Percentiles rank a stretch among this genome's conserved stretches.
These are phyloP conservation scores for Trichophyton rubrum DNA, from an alignment of 2,329 filamentous ascomycete genomes.

Conservation along the genomic window DNA sequence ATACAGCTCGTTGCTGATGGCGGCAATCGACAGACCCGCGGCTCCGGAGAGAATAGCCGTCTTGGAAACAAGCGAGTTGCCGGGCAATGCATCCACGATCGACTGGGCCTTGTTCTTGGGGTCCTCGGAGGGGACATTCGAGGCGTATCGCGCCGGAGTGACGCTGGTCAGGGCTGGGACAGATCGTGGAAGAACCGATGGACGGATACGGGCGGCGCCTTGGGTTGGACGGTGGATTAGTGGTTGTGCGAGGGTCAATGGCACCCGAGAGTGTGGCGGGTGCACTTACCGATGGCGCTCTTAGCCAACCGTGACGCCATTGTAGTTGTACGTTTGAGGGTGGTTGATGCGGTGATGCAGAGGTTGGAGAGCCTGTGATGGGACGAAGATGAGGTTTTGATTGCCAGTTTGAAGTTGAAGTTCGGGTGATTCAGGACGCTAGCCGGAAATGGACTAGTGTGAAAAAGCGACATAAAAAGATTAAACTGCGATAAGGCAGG, in stretches of 20 bases:
- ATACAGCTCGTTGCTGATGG: constrained; percentile 99
- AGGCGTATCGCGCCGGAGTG: constrained; percentile 56
- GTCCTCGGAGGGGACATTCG: constrained; percentile 70
- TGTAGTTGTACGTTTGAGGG: constrained; percentile 40
- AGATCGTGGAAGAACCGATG: constrained; percentile 60
- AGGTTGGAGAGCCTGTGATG: constrained; percentile 21
- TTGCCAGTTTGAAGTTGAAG: constrained; percentile 22
- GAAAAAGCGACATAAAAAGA: neutral
- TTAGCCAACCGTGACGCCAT: constrained; percentile 98
- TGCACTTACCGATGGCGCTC: constrained; percentile 73
- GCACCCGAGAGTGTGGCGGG: neutral
- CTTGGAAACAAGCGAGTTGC: constrained; percentile 87
- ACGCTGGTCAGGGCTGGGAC: constrained; percentile 63
- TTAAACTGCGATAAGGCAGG: neutral
- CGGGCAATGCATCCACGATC: constrained; percentile 83
- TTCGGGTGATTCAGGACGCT: neutral
- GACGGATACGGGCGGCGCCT: constrained; percentile 88
- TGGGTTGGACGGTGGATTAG: constrained; percentile 34
- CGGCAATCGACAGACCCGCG: constrained; percentile 81
- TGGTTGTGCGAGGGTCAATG: constrained; percentile 16
- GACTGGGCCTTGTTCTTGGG: constrained; percentile 96
- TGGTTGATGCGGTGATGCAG: constrained; percentile 15
- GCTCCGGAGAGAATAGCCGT: constrained; percentile 90
- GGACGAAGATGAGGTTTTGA: constrained; percentile 19
- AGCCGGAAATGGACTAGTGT: neutral